Conservation (phyloP, 169 alveolate species). For the Plasmodium billcollinsi region DNA sequence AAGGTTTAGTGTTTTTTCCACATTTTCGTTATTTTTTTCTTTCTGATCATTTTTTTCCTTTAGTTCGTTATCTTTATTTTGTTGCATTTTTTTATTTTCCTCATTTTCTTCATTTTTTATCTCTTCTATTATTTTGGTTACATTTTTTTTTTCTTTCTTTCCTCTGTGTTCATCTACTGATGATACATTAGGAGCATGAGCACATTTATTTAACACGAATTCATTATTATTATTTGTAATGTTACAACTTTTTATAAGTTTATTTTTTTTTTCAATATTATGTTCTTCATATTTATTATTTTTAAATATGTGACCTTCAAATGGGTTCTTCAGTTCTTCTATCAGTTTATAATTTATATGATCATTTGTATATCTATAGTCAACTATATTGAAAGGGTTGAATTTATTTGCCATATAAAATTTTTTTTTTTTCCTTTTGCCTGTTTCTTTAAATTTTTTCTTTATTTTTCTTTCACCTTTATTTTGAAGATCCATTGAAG, state of each 20-base stretch:
- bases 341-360: too few relatives aligned
- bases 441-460: neutral
- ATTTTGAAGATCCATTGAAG: neutral
- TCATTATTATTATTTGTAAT: too few relatives aligned
- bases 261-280: neutral
- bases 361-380: too few relatives aligned
- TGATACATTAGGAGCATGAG: too few relatives aligned
- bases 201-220: too few relatives aligned
- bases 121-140: constrained; percentile 1
- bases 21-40: neutral
- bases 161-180: neutral
- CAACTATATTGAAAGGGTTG: too few relatives aligned
- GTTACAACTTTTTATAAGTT: neutral
- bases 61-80: constrained; percentile 20
- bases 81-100: neutral
- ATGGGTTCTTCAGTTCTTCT: too few relatives aligned
- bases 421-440: neutral
- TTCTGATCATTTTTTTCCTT: constrained; percentile 25
- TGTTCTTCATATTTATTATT: too few relatives aligned
- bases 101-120: neutral
- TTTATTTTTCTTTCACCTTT: neutral
- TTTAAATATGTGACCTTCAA: too few relatives aligned
- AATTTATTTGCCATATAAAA: neutral
- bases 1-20: neutral
- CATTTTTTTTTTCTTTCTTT: neutral